Base-by-base conservation (phyloP, 306 rosid genomes). In the Comarum palustre region DNA sequence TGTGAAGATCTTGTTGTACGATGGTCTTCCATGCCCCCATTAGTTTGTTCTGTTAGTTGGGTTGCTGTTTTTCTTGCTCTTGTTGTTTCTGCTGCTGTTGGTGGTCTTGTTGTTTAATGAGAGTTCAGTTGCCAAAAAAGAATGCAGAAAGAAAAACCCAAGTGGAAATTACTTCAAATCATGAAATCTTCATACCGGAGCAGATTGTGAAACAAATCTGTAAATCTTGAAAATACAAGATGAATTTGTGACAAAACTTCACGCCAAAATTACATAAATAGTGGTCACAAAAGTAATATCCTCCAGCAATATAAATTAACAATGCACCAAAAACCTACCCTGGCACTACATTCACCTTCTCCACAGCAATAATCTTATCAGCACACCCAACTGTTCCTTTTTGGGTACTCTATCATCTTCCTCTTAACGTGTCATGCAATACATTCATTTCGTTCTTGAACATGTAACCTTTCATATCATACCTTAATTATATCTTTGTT, bases 271-370 rank as follows among this genome's bases (percentile, higher is more conserved):
- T 74, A 81, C 74, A 73, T 85, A 79, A 78, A 69, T 6, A 27
- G 82, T 50, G 38, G 76, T 71, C 75, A 79, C 80, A 79, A 80
- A 66, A 50, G 66, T 58, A 51, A 80, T 34, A 69, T 58, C 70
- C 50, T 79, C 70, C 9, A 16, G 79, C 71, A 65, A 52, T 51
- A 29, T 31, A 84, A 80, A 38, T 41, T 64, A 76, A 76, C 46
- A 10, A 51, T 66, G 72, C 45, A 72, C 20, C 71, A 63, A 72
- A 75, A 73, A 48, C 54, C 74, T 46, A 47, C 72, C 69, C 71
- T 45, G 61, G 8, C 70, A 70, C 79, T 20, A 77, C 58, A 75
- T 60, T 68, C 70, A 78, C 61, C 69, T 71, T 62, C 67, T 61
- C 66, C 73, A 74, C 39, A 83, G 76, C 36, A 63, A 43, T 58